These are phyloP conservation scores for Magnaporthales sp. DNA, from an alignment of 2,329 filamentous ascomycete species.

Conservation along the genomic window DNA sequence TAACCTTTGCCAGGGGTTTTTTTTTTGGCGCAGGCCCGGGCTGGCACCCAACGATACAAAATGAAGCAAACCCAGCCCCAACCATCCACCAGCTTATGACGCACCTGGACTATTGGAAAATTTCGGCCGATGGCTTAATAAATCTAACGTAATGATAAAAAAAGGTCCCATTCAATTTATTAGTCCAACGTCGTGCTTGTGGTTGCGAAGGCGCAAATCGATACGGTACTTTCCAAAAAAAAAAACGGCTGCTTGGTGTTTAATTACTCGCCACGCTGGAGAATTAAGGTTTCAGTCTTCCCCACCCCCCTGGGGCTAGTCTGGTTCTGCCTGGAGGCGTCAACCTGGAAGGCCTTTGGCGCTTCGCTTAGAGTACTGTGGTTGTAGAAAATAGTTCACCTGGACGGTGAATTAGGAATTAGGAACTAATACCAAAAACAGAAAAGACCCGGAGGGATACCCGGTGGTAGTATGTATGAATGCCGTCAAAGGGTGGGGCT, in stretches of 20 bases:
- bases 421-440: background rate
- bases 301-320: constrained; percentile 1
- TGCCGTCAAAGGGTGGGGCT: background rate
- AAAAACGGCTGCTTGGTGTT: background rate
- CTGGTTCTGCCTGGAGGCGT: background rate
- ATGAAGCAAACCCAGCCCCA: background rate
- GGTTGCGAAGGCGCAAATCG: background rate
- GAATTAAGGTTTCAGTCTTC: background rate
- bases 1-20: background rate
- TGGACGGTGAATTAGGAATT: background rate
- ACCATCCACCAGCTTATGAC: background rate
- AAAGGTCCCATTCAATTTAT: background rate
- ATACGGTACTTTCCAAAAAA: background rate
- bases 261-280: background rate
- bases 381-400: background rate
- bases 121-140: background rate
- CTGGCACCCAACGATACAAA: background rate
- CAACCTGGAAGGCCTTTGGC: background rate
- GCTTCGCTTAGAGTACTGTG: background rate
- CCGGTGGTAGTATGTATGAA: background rate
- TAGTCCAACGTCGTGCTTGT: background rate
- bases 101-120: background rate
- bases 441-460: background rate
- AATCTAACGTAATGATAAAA: background rate
- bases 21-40: background rate